These are phyloP conservation scores for Lipomyces spencermartinsiae DNA, from an alignment of 805 yeast species.

Conservation along the genomic window DNA sequence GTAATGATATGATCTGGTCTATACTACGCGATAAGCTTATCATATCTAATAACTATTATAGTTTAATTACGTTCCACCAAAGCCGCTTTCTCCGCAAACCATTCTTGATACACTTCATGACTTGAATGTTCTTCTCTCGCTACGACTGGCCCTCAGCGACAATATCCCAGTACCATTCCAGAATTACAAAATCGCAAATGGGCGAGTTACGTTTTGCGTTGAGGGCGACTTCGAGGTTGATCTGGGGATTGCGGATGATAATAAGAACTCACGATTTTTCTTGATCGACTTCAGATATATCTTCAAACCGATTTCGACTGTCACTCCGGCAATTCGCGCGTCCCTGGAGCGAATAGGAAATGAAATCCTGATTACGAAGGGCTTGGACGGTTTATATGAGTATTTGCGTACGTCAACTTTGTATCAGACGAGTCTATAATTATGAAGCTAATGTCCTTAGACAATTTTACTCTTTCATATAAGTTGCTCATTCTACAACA, in stretches of 20 bases:
- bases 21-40: neutral
- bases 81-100: constrained; percentile 59
- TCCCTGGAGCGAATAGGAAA: constrained; percentile 65
- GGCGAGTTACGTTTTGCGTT: constrained; percentile 71
- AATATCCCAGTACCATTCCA: constrained; percentile 68
- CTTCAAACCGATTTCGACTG: constrained; percentile 50
- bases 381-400: constrained; percentile 61
- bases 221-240: constrained; percentile 74
- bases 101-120: constrained; percentile 67
- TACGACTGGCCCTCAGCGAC: constrained; percentile 70
- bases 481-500: constrained; percentile 57
- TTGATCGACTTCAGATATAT: constrained; percentile 76
- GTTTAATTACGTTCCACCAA: constrained; percentile 53
- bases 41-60: constrained; percentile 2
- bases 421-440: neutral
- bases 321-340: constrained; percentile 45
- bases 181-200: constrained; percentile 72
- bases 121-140: constrained; percentile 73
- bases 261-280: constrained; percentile 69
- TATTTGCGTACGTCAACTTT: constrained; percentile 43
- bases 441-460: neutral
- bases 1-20: constrained; percentile 12
- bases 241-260: constrained; percentile 73
- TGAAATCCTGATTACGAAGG: constrained; percentile 53
- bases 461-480: constrained; percentile 36